Evolutionary conservation across 192 early-diverging fungal genomes (phyloP), one percentile per base, ranked within the genome.

Genomic region (Backusella luteola): DNA sequence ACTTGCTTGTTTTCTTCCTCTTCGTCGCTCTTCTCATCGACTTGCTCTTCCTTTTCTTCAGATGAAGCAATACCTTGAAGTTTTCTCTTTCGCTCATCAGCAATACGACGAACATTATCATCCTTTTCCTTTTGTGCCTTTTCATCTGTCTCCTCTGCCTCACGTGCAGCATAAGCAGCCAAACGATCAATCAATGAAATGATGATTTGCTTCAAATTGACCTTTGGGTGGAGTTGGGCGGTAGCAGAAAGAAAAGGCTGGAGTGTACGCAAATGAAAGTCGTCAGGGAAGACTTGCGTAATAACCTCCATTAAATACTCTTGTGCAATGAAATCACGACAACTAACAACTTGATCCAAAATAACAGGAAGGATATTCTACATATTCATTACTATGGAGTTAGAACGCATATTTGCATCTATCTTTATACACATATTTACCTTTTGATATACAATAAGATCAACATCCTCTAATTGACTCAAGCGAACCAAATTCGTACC

Each of bases 221-320:
- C 97, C 76, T 93, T 92, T 11, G 93, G 94, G 34, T 96, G 91
- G 26, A 99, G 85, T 80, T 94, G 93, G 9, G 95, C 96, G 9
- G 95, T 96, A 14, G 96, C 96, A 6, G 94, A 91, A 66, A 99
- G 87, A 75, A 98, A 93, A 52, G 91, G 88, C 21, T 94, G 94
- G 46, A 99, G 88, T 3, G 96, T 96, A 38, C 93, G 89, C 41
- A 99, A 81, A 75, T 99, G 98, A 84, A 97, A 99, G 73, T 98
- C 97, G 76, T 99, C 98, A 46, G 90, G 95, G 76, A 99, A 99
- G 12, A 94, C 95, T 85, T 99, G 98, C 78, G 98, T 96, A 70
- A 99, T 96, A 26, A 96, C 97, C 82, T 99, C 98, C 97, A 99
- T 98, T 36, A 99, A 87, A 80, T 99, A 99, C 79, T 99, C 98